phyloP scores from a whole-genome alignment of 805 yeast species.

The Suhomyces prunicola region DNA sequence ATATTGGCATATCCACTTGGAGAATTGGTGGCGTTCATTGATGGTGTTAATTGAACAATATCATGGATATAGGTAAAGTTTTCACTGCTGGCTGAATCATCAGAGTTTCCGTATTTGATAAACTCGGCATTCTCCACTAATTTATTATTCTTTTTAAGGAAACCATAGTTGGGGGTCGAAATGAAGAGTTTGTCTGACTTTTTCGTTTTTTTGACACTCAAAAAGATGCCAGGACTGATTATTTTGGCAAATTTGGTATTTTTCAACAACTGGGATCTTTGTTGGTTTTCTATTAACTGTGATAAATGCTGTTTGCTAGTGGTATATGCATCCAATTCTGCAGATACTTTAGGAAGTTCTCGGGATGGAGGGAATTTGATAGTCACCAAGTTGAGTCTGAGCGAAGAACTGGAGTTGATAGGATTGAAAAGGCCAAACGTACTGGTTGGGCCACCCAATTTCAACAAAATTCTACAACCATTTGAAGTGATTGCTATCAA shows the following conservation, averaged over 20 bases:
- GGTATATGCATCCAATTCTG: slow-evolving; percentile 41
- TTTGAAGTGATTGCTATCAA: slow-evolving; percentile 75
- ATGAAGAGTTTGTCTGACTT: slow-evolving; percentile 57
- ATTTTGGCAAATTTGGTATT: slow-evolving; percentile 58
- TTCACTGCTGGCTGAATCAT: slow-evolving; percentile 10
- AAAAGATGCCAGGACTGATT: slow-evolving; percentile 82
- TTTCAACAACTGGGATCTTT: slow-evolving; percentile 54
- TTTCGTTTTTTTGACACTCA: slow-evolving; percentile 56
- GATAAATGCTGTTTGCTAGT: slow-evolving; percentile 39
- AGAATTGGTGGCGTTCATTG: slow-evolving; percentile 66
- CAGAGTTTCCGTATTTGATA: slow-evolving; percentile 30
- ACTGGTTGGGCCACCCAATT: slow-evolving; percentile 36
- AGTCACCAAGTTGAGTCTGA: slow-evolving; percentile 39
- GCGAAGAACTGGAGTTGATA: slow-evolving; percentile 20
- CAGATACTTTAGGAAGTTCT: slow-evolving; percentile 38
- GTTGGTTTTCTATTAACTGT: slow-evolving; percentile 39
- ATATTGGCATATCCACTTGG: slow-evolving; percentile 85
- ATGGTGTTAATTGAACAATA: slow-evolving; percentile 65
- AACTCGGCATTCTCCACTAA: slow-evolving; percentile 81
- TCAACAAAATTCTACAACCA: slow-evolving; percentile 75
- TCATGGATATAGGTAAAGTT: slow-evolving; percentile 54
- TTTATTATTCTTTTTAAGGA: slow-evolving; percentile 66
- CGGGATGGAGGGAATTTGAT: slow-evolving; percentile 67
- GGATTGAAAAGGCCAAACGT: slow-evolving; percentile 15
- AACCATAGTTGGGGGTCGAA: slow-evolving; percentile 82